Evolutionary conservation across 495 filamentous ascomycete genomes (phyloP).

Genomic region (Pyrenula aspistea): DNA sequence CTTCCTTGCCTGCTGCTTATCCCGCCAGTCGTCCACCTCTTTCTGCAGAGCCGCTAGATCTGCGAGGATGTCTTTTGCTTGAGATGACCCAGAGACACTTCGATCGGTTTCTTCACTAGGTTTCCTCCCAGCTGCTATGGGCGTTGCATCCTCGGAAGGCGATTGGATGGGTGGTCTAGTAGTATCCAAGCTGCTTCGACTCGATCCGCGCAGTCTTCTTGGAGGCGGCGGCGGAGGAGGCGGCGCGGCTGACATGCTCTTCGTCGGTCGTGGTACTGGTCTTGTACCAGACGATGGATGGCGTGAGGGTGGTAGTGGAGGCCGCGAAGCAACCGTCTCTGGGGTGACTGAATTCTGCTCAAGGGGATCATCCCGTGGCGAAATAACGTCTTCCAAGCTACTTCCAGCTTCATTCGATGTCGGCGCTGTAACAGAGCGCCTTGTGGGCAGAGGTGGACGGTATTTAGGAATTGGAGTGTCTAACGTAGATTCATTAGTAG

Average conservation of each 20-base stretch:
- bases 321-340: slow-evolving; percentile 18
- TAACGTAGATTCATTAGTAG: background rate
- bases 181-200: slow-evolving; percentile 32
- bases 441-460: background rate
- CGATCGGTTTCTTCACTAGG: background rate
- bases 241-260: slow-evolving; percentile 9
- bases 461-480: background rate
- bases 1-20: slow-evolving; percentile 1
- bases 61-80: slow-evolving; percentile 48
- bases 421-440: background rate
- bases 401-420: background rate
- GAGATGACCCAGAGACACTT: slow-evolving; percentile 14
- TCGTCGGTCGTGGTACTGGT: background rate
- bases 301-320: slow-evolving; percentile 31
- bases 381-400: background rate
- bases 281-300: slow-evolving; percentile 16
- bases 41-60: slow-evolving; percentile 55
- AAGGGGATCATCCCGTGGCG: background rate
- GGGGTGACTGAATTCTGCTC: slow-evolving; percentile 11
- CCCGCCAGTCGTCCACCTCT: slow-evolving; percentile 58
- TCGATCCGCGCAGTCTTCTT: slow-evolving; percentile 41
- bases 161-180: slow-evolving; percentile 8
- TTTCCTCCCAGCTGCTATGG: slow-evolving; percentile 1
- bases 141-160: slow-evolving; percentile 10
- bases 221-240: slow-evolving; percentile 51